Evolutionary conservation across 768 basidiomycete genomes (phyloP).

Genomic region (Pleurotus giganteus): DNA sequence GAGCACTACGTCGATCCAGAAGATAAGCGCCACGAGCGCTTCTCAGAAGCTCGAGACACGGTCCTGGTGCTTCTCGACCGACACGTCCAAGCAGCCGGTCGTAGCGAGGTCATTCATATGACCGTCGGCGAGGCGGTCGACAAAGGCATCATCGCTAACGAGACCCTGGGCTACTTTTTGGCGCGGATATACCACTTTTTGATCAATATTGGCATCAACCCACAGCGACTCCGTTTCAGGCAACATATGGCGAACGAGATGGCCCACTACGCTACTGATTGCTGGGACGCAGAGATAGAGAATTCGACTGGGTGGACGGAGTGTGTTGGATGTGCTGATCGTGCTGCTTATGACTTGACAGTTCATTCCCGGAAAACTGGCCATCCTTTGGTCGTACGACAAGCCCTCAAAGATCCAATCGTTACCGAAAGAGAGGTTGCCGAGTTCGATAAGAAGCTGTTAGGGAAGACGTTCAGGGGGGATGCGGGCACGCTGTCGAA

Average conservation of each 20-base stretch:
- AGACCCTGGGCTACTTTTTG: conserved; percentile 97
- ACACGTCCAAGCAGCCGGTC: conserved; percentile 76
- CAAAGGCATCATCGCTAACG: conserved; percentile 86
- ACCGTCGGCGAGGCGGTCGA: conserved; percentile 87
- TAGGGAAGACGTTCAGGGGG: conserved; percentile 88
- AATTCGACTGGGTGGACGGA: conserved; percentile 93
- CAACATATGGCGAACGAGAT: conserved; percentile 99
- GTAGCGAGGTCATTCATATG: conserved; percentile 61
- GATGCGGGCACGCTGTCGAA: conserved; percentile 70
- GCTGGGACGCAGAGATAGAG: conserved; percentile 99
- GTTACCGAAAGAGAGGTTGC: conserved; percentile 77
- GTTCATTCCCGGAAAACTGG: conserved; percentile 88
- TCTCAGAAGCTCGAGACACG: conserved; percentile 75
- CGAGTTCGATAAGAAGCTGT: conserved; percentile 81
- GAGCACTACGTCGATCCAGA: conserved; percentile 97
- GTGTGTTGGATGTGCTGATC: conserved; percentile 98
- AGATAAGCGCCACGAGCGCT: conserved; percentile 86
- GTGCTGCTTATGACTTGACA: conserved; percentile 92
- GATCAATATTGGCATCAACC: conserved; percentile 86
- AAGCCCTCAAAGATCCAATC: conserved; percentile 83
- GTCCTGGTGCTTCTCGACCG: conserved; percentile 78
- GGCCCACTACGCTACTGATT: conserved; percentile 99
- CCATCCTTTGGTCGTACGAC: conserved; percentile 79
- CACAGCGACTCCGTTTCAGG: conserved; percentile 80
- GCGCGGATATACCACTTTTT: conserved; percentile 91